A percentile compares a stretch with the other conserved stretches of the same genome.
Evolutionary conservation across 2,329 filamentous ascomycete genomes (phyloP).

Genomic region (Monosporascus sp.): DNA sequence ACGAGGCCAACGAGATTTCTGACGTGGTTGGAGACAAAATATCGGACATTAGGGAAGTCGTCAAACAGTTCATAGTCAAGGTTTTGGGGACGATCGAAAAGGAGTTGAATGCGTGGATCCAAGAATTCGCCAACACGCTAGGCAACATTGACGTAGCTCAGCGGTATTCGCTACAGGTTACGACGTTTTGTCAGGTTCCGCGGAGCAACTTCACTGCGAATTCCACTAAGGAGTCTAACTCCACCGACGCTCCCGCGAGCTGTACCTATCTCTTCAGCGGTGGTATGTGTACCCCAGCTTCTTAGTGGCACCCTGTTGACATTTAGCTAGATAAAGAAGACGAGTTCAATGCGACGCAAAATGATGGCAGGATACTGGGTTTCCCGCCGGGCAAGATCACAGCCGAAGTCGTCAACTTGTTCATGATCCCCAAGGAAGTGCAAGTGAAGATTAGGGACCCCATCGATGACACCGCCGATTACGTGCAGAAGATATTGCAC

Average conservation of each 20-base stretch:
- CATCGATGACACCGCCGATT: background rate
- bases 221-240: background rate
- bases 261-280: background rate
- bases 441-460: slow-evolving; percentile 1
- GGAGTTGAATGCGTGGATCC: background rate
- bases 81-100: background rate
- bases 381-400: slow-evolving; percentile 1
- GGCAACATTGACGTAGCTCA: background rate
- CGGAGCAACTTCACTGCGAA: background rate
- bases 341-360: background rate
- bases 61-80: background rate
- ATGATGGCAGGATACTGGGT: background rate
- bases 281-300: background rate
- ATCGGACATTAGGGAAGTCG: background rate
- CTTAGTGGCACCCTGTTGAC: background rate
- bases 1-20: background rate
- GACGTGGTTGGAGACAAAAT: background rate
- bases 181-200: background rate
- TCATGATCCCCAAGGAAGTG: slow-evolving; percentile 1
- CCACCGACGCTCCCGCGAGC: background rate
- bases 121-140: background rate
- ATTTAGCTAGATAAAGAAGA: background rate
- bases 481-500: background rate
- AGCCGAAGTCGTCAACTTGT: background rate
- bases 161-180: background rate